Conservation (phyloP, 1,284 basidiomycete genomes). For the Coniophora puteana region DNA sequence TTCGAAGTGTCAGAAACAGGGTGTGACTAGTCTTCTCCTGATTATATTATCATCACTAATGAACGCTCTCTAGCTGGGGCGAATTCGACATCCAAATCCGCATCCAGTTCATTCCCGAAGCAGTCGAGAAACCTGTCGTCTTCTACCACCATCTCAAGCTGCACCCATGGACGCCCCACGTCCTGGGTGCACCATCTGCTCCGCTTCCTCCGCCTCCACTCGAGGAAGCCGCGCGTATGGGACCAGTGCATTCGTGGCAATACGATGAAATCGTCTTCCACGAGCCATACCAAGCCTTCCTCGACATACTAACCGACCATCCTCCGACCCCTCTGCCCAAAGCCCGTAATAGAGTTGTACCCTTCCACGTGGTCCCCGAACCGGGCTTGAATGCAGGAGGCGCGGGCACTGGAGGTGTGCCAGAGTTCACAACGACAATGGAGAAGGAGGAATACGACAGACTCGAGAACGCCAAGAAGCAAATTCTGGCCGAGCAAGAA, state of each 20-base stretch:
- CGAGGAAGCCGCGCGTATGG: slow-evolving; percentile 60
- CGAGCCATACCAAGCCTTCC: slow-evolving; percentile 89
- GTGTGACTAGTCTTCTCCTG: slow-evolving; percentile 32
- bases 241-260: slow-evolving; percentile 96
- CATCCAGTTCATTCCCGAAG: slow-evolving; percentile 89
- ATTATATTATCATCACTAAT: background rate
- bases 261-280: slow-evolving; percentile 98
- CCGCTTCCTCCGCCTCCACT: slow-evolving; percentile 60
- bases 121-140: slow-evolving; percentile 86
- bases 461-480: slow-evolving; percentile 74
- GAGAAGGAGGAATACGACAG: slow-evolving; percentile 82
- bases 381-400: slow-evolving; percentile 59
- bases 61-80: slow-evolving; percentile 74
- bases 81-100: slow-evolving; percentile 97
- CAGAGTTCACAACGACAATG: slow-evolving; percentile 83
- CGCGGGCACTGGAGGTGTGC: slow-evolving; percentile 56
- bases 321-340: slow-evolving; percentile 83
- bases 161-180: slow-evolving; percentile 73
- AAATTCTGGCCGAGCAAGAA: slow-evolving; percentile 63
- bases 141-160: slow-evolving; percentile 94
- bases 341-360: slow-evolving; percentile 57
- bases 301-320: slow-evolving; percentile 77
- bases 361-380: slow-evolving; percentile 66
- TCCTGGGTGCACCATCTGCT: slow-evolving; percentile 34
- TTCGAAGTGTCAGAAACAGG: slow-evolving; percentile 96